Conservation (phyloP, 2,329 filamentous ascomycete genomes). For the Hansfordia pulvinata region DNA sequence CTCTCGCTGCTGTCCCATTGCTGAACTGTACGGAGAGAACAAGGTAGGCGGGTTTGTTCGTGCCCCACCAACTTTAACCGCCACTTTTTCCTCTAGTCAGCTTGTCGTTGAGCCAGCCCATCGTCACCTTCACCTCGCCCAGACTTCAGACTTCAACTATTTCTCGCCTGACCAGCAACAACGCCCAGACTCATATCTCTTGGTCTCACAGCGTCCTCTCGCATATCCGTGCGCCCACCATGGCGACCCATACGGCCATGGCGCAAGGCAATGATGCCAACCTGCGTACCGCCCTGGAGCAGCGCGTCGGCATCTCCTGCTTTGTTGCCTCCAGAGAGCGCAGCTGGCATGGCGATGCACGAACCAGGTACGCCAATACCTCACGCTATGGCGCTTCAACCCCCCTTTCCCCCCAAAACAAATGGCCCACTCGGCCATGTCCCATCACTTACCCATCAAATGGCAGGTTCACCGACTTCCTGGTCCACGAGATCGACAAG, state of each 20-base stretch:
- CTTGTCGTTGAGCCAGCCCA: too few species aligned
- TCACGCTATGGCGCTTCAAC: background rate
- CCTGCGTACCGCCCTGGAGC: slow-evolving; percentile 15
- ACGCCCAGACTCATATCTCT: too few species aligned
- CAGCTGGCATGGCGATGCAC: slow-evolving; percentile 27
- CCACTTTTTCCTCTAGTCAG: too few species aligned
- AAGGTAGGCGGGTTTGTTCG: too few species aligned
- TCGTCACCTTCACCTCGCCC: too few species aligned
- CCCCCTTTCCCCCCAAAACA: background rate
- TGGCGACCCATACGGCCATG: slow-evolving; percentile 21
- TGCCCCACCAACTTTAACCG: too few species aligned
- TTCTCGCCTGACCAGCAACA: too few species aligned
- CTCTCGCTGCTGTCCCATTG: too few species aligned
- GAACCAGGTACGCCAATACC: slow-evolving; percentile 23
- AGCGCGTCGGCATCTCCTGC: slow-evolving; percentile 25
- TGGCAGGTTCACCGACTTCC: slow-evolving; percentile 87
- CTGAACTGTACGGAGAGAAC: too few species aligned
- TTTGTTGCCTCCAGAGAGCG: slow-evolving; percentile 23
- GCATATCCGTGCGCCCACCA: too few species aligned
- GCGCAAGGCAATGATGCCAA: slow-evolving; percentile 18
- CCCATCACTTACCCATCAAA: slow-evolving; percentile 12
- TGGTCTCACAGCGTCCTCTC: too few species aligned
- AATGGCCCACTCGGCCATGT: slow-evolving; percentile 7
- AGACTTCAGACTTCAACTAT: too few species aligned
- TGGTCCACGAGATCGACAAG: slow-evolving; percentile 77